phyloP scores from a whole-genome alignment of 2,329 filamentous ascomycete species.

The Ilyonectria sp. region DNA sequence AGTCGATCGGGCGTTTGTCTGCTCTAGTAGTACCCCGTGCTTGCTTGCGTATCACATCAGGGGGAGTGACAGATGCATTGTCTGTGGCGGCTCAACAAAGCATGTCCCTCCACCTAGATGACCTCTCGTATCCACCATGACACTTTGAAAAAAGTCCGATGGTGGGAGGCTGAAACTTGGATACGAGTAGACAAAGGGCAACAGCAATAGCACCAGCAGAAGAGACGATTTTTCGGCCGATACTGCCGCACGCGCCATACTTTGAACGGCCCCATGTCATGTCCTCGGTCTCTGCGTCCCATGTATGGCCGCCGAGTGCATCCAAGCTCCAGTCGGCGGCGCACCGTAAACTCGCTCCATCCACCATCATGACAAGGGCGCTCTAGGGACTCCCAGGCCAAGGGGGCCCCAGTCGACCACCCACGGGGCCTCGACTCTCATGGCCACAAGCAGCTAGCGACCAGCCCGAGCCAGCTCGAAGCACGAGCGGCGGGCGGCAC shows the following conservation, averaged over 20 bases:
- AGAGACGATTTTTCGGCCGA: slow-evolving; percentile 24
- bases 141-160: too few species aligned
- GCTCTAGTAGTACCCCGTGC: neutral
- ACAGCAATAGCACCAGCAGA: neutral
- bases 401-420: neutral
- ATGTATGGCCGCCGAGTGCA: neutral
- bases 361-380: neutral
- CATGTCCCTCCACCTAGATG: neutral
- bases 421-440: slow-evolving; percentile 14
- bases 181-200: slow-evolving; percentile 21
- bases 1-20: neutral
- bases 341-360: neutral
- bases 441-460: slow-evolving; percentile 3
- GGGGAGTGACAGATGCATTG: neutral
- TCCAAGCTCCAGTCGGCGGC: neutral
- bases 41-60: neutral
- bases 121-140: too few species aligned
- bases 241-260: slow-evolving; percentile 18
- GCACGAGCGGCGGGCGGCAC: neutral
- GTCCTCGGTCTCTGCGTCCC: too few species aligned
- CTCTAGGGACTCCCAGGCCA: neutral
- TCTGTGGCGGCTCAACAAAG: neutral
- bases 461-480: neutral
- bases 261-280: slow-evolving; percentile 19
- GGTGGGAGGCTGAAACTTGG: neutral